Evolutionary conservation across 805 yeast genomes (phyloP).

Genomic region (Candida piceae): DNA sequence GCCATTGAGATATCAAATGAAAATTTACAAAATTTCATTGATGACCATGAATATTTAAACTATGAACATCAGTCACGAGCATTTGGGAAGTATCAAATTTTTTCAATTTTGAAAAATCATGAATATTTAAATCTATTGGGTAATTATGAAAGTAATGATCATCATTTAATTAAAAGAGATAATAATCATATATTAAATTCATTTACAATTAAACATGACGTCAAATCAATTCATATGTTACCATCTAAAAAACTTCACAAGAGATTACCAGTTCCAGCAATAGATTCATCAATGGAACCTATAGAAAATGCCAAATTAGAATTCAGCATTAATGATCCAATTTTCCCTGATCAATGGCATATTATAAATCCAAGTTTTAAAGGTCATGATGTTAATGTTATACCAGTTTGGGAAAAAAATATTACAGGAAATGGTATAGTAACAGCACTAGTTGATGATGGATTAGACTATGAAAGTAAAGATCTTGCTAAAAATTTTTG

Average conservation of each 20-base stretch:
- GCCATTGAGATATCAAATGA: slow-evolving; percentile 48
- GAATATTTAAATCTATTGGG: slow-evolving; percentile 31
- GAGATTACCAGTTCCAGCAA: slow-evolving; percentile 52
- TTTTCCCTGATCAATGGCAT: slow-evolving; percentile 88
- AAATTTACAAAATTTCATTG: slow-evolving; percentile 33
- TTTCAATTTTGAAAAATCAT: slow-evolving; percentile 46
- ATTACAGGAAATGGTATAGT: slow-evolving; percentile 79
- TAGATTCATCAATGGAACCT: slow-evolving; percentile 49
- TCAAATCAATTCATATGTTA: slow-evolving; percentile 49
- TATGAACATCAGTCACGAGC: slow-evolving; percentile 67
- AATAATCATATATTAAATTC: slow-evolving; percentile 24
- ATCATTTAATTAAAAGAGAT: slow-evolving; percentile 28
- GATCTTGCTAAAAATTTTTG: slow-evolving; percentile 71
- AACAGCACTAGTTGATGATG: slow-evolving; percentile 92
- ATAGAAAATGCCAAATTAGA: slow-evolving; percentile 43
- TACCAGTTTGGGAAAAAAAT: slow-evolving; percentile 78
- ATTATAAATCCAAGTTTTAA: slow-evolving; percentile 66
- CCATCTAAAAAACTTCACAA: slow-evolving; percentile 48
- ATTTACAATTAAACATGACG: slow-evolving; percentile 24
- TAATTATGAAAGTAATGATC: slow-evolving; percentile 29
- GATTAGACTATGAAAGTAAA: slow-evolving; percentile 73
- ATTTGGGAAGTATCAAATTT: slow-evolving; percentile 58
- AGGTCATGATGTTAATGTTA: slow-evolving; percentile 82
- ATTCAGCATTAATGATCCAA: slow-evolving; percentile 73
- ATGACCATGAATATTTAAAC: slow-evolving; percentile 38